phyloP scores from a whole-genome alignment of 768 basidiomycete genomes.

The Pleurotus ostreatus region DNA sequence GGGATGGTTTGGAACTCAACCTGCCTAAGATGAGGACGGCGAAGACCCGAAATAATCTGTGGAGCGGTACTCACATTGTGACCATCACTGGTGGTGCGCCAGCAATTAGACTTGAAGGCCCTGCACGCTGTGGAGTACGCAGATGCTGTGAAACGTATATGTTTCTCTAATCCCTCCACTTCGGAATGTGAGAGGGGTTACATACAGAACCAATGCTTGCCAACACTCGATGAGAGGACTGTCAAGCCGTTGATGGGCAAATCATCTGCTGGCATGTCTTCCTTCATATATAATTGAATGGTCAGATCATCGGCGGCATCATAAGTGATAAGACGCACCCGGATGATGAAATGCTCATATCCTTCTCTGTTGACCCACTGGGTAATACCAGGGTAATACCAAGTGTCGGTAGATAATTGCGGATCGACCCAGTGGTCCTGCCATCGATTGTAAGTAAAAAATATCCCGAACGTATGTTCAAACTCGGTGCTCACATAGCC shows the following conservation, averaged over 20 bases:
- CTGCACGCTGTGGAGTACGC: neutral
- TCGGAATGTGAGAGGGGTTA: neutral
- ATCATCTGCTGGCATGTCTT: neutral
- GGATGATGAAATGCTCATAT: neutral
- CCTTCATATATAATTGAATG: neutral
- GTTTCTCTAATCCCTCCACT: neutral
- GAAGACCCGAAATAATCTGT: neutral
- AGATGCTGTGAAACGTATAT: neutral
- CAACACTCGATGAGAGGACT: conserved; percentile 2
- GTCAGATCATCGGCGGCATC: neutral
- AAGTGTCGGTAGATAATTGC: neutral
- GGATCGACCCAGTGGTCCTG: conserved; percentile 1
- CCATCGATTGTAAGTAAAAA: neutral
- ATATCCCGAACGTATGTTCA: neutral
- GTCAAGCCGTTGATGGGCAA: neutral
- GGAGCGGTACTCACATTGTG: neutral
- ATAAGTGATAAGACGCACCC: neutral
- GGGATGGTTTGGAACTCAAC: too few relatives aligned
- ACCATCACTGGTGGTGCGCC: conserved; percentile 17
- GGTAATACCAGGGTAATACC: neutral
- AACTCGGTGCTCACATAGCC: neutral
- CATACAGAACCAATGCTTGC: neutral
- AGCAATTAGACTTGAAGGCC: neutral
- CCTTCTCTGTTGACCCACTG: neutral
- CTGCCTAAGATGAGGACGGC: too few relatives aligned